Conservation (phyloP, 768 basidiomycete species). For the Tephrocybe sp. region DNA sequence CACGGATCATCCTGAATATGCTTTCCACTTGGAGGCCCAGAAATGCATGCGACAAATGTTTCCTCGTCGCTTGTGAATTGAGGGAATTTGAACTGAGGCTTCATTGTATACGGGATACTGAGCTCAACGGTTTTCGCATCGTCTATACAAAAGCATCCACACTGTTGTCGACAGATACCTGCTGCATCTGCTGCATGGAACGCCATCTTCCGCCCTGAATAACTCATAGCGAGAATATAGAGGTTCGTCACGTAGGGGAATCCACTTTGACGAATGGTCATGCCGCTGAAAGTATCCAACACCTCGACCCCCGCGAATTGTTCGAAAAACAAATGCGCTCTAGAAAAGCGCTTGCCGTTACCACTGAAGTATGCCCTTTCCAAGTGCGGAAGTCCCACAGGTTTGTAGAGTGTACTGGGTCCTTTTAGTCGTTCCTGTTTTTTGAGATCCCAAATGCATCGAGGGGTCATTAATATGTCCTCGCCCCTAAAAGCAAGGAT, state of each 20-base stretch:
- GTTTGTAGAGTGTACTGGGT: not conserved
- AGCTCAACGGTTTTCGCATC: too few relatives aligned
- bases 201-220: too few relatives aligned
- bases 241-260: too few relatives aligned
- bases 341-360: not conserved
- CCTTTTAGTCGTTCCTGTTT: not conserved
- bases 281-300: not conserved
- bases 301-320: not conserved
- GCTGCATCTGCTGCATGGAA: too few relatives aligned
- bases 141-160: too few relatives aligned
- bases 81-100: not conserved
- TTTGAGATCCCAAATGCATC: constrained; percentile 4
- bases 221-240: too few relatives aligned
- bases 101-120: not conserved
- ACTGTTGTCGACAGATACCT: too few relatives aligned
- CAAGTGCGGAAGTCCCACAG: not conserved
- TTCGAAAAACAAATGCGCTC: not conserved
- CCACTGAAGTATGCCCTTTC: constrained; percentile 8
- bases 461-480: constrained; percentile 1
- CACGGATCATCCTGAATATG: too few relatives aligned
- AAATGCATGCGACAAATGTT: not conserved
- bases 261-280: not conserved
- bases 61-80: constrained; percentile 4
- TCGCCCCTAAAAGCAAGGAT: constrained; percentile 1
- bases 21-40: too few relatives aligned